A percentile compares a stretch with the other conserved stretches of the same genome.
Evolutionary conservation across 371 early-diverging fungal species (phyloP).

Genomic region (Umbelopsis sp.): DNA sequence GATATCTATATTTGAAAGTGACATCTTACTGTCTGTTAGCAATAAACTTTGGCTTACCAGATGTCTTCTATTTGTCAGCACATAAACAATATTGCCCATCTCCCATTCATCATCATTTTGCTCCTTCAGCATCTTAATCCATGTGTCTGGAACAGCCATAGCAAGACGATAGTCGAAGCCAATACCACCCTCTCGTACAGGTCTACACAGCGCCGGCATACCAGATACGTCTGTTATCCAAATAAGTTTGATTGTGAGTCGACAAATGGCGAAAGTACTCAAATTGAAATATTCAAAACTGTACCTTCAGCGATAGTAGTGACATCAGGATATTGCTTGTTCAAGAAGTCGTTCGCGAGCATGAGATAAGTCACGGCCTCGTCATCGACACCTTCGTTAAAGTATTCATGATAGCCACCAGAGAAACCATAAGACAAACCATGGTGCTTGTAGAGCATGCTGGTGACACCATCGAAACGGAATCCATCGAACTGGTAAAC

Average conservation of each 20-base stretch:
- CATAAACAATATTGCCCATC: conserved; percentile 83
- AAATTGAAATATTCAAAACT: too few species aligned
- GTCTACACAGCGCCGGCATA: conserved; percentile 94
- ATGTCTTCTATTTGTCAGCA: conserved; percentile 87
- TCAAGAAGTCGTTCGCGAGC: conserved; percentile 89
- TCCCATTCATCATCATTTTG: conserved; percentile 91
- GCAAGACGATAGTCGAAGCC: conserved; percentile 96
- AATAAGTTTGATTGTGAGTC: neutral
- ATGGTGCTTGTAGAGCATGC: conserved; percentile 95
- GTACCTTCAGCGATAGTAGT: conserved; percentile 90
- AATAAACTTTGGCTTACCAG: conserved; percentile 36
- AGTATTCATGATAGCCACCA: conserved; percentile 94
- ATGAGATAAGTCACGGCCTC: conserved; percentile 89
- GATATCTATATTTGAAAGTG: neutral
- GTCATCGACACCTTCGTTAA: conserved; percentile 80
- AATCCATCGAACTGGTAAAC: conserved; percentile 94
- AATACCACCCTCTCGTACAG: conserved; percentile 89
- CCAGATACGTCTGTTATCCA: conserved; percentile 85
- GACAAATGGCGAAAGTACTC: neutral
- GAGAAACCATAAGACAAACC: conserved; percentile 93
- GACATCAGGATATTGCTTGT: conserved; percentile 74
- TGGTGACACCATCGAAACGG: conserved; percentile 97
- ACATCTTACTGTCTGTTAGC: neutral
- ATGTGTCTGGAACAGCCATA: conserved; percentile 98
- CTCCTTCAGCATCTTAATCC: conserved; percentile 97